Base-by-base conservation (phyloP, 495 filamentous ascomycete genomes). In the Aspergillus cristatus region DNA sequence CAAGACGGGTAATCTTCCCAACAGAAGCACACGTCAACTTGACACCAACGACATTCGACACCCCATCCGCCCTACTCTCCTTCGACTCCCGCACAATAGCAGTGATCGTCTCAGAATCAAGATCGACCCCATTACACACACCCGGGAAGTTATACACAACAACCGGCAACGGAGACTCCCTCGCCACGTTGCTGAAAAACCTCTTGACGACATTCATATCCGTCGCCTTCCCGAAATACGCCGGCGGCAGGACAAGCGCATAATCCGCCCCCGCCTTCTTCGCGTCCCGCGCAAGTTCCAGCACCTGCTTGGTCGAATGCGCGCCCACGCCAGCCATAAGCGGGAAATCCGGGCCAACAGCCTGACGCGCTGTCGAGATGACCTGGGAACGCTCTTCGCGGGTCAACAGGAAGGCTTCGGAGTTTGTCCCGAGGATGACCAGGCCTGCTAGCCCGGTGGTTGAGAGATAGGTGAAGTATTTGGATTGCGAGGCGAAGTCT, bases 61-160 rank as follows among this genome's bases (percentile, higher is more conserved):
- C 64, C 7, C 76, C 68, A 6, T 60, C 64, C 7, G 59, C 45
- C 30, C 75, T 64, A 11, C 50, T 37, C 6, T 57, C 53, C 0
- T 70, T 74, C 1, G 57, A 58, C 32, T 60, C 57, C 13, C 45
- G 51, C 13, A 58, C 57, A 13, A 85, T 67, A 3, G 55, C 51
- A 0, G 71, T 52, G 15, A 86, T 76, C 0, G 68, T 69, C 18
- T 75, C 75, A 2, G 74, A 80, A 45, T 81, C 76, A 20, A 84
- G 48, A 42, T 86, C 81, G 0, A 86, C 61, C 10, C 80, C 80
- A 42, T 84, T 84, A 53, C 77, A 81, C 10, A 84, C 79, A 3
- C 72, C 79, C 6, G 84, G 84, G 55, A 75, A 88, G 64, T 88
- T 90, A 68, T 88, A 88, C 49, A 88, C 84, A 42, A 88, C 60